Evolutionary conservation across 768 basidiomycete genomes (phyloP).

Genomic region (Boletus insuetus): DNA sequence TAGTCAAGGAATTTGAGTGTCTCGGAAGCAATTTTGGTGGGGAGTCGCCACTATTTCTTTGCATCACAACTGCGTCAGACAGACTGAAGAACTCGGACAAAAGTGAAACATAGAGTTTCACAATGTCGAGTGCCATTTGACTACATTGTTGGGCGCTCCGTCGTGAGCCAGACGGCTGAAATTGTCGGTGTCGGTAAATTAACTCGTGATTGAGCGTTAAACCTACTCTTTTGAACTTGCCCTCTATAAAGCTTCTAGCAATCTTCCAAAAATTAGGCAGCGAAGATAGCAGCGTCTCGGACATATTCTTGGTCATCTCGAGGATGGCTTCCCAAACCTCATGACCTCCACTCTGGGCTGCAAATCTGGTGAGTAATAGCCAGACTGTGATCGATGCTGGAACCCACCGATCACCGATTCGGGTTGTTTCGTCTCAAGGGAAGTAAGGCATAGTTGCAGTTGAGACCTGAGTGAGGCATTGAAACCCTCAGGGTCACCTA

Average conservation of each 20-base stretch:
- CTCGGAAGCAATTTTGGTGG: conserved; percentile 60
- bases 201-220: neutral
- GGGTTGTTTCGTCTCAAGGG: conserved; percentile 60
- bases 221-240: conserved; percentile 84
- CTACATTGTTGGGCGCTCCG: conserved; percentile 82
- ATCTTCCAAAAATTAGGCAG: conserved; percentile 95
- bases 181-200: neutral
- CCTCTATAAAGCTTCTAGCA: conserved; percentile 86
- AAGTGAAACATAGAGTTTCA: conserved; percentile 80
- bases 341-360: conserved; percentile 69
- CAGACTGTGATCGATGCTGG: neutral
- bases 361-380: neutral
- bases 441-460: conserved; percentile 56
- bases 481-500: conserved; percentile 36
- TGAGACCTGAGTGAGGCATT: conserved; percentile 50
- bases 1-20: conserved; percentile 79
- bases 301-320: conserved; percentile 80
- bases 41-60: conserved; percentile 38
- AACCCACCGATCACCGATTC: conserved; percentile 59
- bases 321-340: conserved; percentile 80
- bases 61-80: conserved; percentile 73
- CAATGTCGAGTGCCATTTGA: conserved; percentile 84
- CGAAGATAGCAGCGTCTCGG: conserved; percentile 78
- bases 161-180: conserved; percentile 46
- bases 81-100: conserved; percentile 84